A percentile compares a stretch with the other conserved stretches of the same genome.
Evolutionary conservation across 306 rosid species (phyloP).

Genomic region (Cicer cuneatum): DNA sequence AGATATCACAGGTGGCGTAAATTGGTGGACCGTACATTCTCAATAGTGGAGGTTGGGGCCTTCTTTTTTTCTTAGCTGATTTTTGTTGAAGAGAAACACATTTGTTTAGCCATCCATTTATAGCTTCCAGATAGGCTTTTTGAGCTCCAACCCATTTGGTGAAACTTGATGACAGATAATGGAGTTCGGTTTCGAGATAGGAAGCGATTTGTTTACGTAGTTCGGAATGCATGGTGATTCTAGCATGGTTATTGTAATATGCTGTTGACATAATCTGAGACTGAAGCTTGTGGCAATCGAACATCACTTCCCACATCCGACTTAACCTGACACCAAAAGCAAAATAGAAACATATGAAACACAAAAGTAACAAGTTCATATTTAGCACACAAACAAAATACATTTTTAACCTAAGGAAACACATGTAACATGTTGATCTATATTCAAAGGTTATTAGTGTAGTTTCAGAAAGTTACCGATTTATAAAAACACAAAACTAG

Average conservation of each 20-base stretch:
- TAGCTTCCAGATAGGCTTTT: constrained; percentile 64
- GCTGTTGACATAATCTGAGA: constrained; percentile 63
- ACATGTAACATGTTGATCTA: constrained; percentile 2
- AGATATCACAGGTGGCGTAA: constrained; percentile 64
- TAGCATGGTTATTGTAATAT: constrained; percentile 52
- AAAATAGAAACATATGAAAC: constrained; percentile 39
- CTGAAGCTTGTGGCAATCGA: constrained; percentile 83
- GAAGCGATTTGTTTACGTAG: constrained; percentile 60
- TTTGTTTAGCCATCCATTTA: constrained; percentile 78
- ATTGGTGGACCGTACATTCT: constrained; percentile 73
- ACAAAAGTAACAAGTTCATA: constrained; percentile 22
- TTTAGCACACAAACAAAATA: constrained; percentile 15
- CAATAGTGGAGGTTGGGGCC: constrained; percentile 38
- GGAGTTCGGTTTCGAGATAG: constrained; percentile 71
- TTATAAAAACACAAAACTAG: background rate
- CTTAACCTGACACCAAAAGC: constrained; percentile 64
- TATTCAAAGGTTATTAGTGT: constrained; percentile 15
- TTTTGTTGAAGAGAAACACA: constrained; percentile 64
- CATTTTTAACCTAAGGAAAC: background rate
- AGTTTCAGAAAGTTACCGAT: background rate
- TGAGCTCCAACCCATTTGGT: constrained; percentile 82
- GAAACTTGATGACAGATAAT: constrained; percentile 65
- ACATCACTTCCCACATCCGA: constrained; percentile 96
- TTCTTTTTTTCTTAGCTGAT: constrained; percentile 60
- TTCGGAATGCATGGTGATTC: constrained; percentile 61